Percentiles rank a stretch among this genome's conserved stretches.
Conservation (phyloP, 192 early-diverging fungal species). For the Backusella westeae region DNA sequence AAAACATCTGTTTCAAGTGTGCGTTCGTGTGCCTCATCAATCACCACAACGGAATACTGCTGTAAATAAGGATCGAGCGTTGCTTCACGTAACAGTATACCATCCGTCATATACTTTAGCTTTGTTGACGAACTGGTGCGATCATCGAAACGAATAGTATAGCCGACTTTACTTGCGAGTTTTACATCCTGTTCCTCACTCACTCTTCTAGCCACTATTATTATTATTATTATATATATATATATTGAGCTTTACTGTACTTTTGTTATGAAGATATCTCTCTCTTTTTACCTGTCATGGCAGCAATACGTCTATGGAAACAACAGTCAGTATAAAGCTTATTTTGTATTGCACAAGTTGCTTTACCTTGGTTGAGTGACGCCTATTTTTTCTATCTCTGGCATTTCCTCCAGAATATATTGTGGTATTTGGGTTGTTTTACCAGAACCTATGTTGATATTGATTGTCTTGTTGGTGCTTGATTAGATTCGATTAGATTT, state of each 20-base stretch:
- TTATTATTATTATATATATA: not conserved
- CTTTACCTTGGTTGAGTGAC: slow-evolving; percentile 76
- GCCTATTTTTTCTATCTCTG: slow-evolving; percentile 46
- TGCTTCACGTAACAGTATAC: slow-evolving; percentile 90
- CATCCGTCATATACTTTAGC: slow-evolving; percentile 98
- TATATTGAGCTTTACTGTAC: not conserved
- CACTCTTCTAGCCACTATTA: slow-evolving; percentile 87
- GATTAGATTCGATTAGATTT: not conserved
- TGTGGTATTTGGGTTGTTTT: slow-evolving; percentile 91
- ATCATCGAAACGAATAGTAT: slow-evolving; percentile 96
- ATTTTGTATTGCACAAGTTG: not conserved
- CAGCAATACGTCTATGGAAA: slow-evolving; percentile 69
- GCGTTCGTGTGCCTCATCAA: slow-evolving; percentile 98
- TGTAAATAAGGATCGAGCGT: slow-evolving; percentile 75
- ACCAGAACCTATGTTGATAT: slow-evolving; percentile 51
- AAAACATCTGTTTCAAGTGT: slow-evolving; percentile 91
- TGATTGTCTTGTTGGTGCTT: not conserved
- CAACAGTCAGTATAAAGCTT: not conserved
- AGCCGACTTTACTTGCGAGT: slow-evolving; percentile 84
- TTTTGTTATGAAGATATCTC: not conserved
- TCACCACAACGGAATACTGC: slow-evolving; percentile 90
- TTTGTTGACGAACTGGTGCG: slow-evolving; percentile 77
- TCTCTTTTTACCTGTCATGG: slow-evolving; percentile 54
- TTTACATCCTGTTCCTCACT: slow-evolving; percentile 85
- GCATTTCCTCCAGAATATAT: slow-evolving; percentile 63